Percentiles rank a stretch among this genome's conserved stretches.
Conservation (phyloP, 2,329 filamentous ascomycete genomes). For the Lachnellula cervina region DNA sequence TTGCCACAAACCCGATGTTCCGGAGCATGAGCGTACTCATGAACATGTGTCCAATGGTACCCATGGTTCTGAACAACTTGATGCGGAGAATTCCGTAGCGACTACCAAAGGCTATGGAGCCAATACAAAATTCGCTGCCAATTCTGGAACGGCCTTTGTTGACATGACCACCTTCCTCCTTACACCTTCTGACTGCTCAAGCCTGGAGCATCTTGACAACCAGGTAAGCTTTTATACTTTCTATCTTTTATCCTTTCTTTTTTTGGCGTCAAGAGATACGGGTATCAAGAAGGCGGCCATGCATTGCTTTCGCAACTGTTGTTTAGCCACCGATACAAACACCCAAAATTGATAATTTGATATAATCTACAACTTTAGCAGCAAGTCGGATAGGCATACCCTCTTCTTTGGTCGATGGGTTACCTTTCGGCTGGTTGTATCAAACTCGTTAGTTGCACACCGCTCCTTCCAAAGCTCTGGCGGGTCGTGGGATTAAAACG, state of each 20-base stretch:
- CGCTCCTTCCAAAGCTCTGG: slow-evolving; percentile 43
- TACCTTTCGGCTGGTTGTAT: slow-evolving; percentile 28
- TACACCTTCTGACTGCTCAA: slow-evolving; percentile 57
- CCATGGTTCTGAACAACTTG: slow-evolving; percentile 21
- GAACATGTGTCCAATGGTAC: slow-evolving; percentile 32
- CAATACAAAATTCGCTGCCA: slow-evolving; percentile 65
- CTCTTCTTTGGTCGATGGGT: slow-evolving; percentile 39
- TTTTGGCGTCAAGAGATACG: slow-evolving; percentile 20
- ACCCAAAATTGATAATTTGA: slow-evolving; percentile 50
- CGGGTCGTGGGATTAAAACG: slow-evolving; percentile 44
- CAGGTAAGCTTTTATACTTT: slow-evolving; percentile 34
- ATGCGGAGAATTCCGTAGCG: slow-evolving; percentile 39
- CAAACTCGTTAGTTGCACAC: slow-evolving; percentile 43
- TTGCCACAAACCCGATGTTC: slow-evolving; percentile 82
- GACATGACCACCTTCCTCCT: slow-evolving; percentile 76
- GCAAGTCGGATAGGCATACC: slow-evolving; percentile 33
- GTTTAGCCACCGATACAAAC: slow-evolving; percentile 64
- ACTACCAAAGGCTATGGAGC: slow-evolving; percentile 74
- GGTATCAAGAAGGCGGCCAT: slow-evolving; percentile 62
- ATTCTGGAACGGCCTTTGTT: slow-evolving; percentile 66
- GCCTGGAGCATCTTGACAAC: slow-evolving; percentile 19
- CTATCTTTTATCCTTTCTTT: slow-evolving; percentile 8
- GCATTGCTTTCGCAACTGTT: slow-evolving; percentile 42
- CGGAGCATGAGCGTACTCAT: slow-evolving; percentile 36
- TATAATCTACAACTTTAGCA: slow-evolving; percentile 26